Evolutionary conservation across 2,329 filamentous ascomycete species (phyloP).

Genomic region (Aspergillus sclerotialis): DNA sequence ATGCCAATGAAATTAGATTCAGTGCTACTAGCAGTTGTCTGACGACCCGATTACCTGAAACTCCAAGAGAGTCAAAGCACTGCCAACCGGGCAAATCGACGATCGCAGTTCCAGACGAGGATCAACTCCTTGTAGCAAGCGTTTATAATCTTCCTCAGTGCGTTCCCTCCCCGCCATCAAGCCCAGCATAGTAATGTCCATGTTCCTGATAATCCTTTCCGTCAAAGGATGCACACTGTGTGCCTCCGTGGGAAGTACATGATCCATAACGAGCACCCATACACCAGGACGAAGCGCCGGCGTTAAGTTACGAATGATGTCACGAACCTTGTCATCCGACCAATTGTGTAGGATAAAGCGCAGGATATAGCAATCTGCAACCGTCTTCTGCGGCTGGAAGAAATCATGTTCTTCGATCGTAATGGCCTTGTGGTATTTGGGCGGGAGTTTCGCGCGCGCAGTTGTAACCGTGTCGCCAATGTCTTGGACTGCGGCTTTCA

Average conservation of each 20-base stretch:
- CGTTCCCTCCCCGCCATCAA: constrained; percentile 1
- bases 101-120: background rate
- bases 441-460: background rate
- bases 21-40: too few species aligned
- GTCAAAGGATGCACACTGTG: background rate
- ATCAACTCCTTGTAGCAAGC: background rate
- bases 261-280: background rate
- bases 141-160: background rate
- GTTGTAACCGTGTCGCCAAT: background rate
- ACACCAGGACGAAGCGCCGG: constrained; percentile 1
- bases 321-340: constrained; percentile 1
- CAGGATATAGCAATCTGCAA: constrained; percentile 2
- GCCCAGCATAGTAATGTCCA: background rate
- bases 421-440: background rate
- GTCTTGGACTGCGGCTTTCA: constrained; percentile 2
- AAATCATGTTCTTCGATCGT: constrained; percentile 3
- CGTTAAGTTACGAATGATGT: constrained; percentile 1
- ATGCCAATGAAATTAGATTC: too few species aligned
- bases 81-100: background rate
- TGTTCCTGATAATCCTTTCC: background rate
- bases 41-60: background rate
- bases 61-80: background rate
- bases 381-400: background rate
- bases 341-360: constrained; percentile 5
- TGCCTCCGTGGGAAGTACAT: background rate